Evolutionary conservation across 2,329 filamentous ascomycete species (phyloP), one percentile per base, ranked within the genome.

Genomic region (Gremmenia infestans): DNA sequence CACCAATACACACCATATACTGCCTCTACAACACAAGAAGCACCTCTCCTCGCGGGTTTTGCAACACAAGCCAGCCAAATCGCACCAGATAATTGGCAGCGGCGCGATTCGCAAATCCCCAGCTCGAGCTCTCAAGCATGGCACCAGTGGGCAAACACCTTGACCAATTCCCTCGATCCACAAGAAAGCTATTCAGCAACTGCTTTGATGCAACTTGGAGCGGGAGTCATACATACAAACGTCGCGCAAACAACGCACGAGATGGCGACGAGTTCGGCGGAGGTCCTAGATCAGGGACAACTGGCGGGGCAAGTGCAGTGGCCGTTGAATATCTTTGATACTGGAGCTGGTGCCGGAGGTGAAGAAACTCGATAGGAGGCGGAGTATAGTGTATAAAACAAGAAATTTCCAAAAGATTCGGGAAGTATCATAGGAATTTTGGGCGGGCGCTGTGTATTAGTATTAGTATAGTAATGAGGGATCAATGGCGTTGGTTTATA

Each of bases 201-300:
- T 47, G 66, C 67, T 28, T 55, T 71, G 40, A 67, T 71, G 60
- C 65, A 68, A 45, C 61, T 71, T 35, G 63, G 65, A 39, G 63
- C 62, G 11, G 54, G 23, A n/a, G 22, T 15, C 23, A 48, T 48
- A 14, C 23, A 28, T 22, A 17, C 14, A 15, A 22, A 15, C 54
- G 46, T 49, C 39, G 55, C 37, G 6, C 35, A 53, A 14, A 36
- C 25, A 4, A 22, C 22, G 36, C 11, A 48, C 51, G 53, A 47
- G 52, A 52, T 22, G 53, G 52, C 40, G 19, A 35, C 43, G 42
- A 45, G 22, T 45, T 49, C 28, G 49, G 55, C 17, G 37, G 53
- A 12, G 47, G 42, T 9, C 47, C 7, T 58, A 40, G 54, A 56
- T 2, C 50, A 51, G 3, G 51, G 48, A 32, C 39, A 57, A 3